These are phyloP conservation scores for Erysimum pusillum DNA, from an alignment of 441 rosid species.

Conservation along the genomic window DNA sequence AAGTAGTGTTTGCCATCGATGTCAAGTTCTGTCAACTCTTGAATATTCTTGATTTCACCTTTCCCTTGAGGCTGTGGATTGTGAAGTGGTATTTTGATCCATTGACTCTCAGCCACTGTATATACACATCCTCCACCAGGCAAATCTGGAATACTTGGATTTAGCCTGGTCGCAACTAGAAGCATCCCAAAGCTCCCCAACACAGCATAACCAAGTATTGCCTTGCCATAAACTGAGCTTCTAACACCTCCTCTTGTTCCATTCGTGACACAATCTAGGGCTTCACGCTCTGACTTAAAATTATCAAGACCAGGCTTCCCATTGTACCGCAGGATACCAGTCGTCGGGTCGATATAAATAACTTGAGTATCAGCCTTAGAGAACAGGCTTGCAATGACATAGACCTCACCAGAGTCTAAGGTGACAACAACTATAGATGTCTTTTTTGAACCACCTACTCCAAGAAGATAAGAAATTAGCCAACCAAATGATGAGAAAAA, in stretches of 20 bases:
- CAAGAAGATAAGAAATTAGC: constrained; percentile 27
- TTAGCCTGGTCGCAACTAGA: constrained; percentile 83
- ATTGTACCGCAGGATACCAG: constrained; percentile 71
- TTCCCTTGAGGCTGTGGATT: constrained; percentile 89
- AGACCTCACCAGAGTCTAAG: constrained; percentile 80
- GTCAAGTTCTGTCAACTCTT: constrained; percentile 87
- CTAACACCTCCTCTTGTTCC: constrained; percentile 68
- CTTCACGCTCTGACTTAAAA: constrained; percentile 85
- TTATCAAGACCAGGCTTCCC: constrained; percentile 75
- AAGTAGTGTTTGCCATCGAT: constrained; percentile 95
- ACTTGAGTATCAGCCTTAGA: constrained; percentile 77
- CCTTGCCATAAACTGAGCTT: constrained; percentile 69
- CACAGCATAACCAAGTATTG: constrained; percentile 86
- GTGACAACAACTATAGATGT: constrained; percentile 80
- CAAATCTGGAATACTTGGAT: constrained; percentile 73
- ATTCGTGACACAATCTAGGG: constrained; percentile 71
- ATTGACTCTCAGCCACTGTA: constrained; percentile 84
- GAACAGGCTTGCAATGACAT: constrained; percentile 71
- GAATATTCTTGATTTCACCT: constrained; percentile 86
- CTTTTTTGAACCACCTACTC: constrained; percentile 66
- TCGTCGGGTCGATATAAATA: constrained; percentile 89
- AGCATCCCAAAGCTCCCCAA: constrained; percentile 86
- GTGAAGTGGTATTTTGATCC: constrained; percentile 86
- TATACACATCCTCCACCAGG: constrained; percentile 96
- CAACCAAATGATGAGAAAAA: constrained; percentile 1